Evolutionary conservation across 352 stramenopile genomes (phyloP).

Genomic region (Pythium myriotylum): DNA sequence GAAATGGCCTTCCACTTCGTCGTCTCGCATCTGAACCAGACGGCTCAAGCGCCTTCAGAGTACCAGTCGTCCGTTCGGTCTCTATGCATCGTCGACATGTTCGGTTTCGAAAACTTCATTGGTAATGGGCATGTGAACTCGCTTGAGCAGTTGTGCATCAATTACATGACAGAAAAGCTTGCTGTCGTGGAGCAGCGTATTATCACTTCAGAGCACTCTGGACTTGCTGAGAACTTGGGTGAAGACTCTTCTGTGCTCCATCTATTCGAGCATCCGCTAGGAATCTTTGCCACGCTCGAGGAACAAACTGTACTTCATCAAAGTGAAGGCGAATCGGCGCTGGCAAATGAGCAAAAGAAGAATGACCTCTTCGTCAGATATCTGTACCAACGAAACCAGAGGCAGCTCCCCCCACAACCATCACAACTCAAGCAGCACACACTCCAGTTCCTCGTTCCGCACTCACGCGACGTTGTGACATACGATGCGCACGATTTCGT

Average conservation of each 20-base stretch:
- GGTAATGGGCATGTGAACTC: constrained; percentile 44
- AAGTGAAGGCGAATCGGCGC: constrained; percentile 39
- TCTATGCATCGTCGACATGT: constrained; percentile 73
- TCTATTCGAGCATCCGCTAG: constrained; percentile 49
- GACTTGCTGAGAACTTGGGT: neutral
- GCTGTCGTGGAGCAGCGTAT: constrained; percentile 42
- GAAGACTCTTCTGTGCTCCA: constrained; percentile 1
- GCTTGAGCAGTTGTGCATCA: constrained; percentile 80
- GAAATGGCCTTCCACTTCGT: constrained; percentile 52
- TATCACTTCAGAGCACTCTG: constrained; percentile 1
- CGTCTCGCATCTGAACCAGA: constrained; percentile 49
- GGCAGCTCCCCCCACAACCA: constrained; percentile 28
- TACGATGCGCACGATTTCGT: constrained; percentile 73
- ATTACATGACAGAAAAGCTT: constrained; percentile 83
- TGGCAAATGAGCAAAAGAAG: constrained; percentile 59
- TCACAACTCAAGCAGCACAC: constrained; percentile 19
- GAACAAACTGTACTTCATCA: constrained; percentile 70
- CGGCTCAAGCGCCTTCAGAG: constrained; percentile 1
- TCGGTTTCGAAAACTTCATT: constrained; percentile 72
- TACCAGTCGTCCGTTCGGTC: neutral
- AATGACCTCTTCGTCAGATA: constrained; percentile 72
- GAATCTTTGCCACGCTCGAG: constrained; percentile 69
- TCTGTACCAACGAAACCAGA: constrained; percentile 55
- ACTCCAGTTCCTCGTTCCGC: constrained; percentile 51
- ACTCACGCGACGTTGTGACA: constrained; percentile 46